These are phyloP conservation scores for barrel medic (Medicago truncatula) DNA, from an alignment of 306 rosid genomes.

Conservation along the genomic window DNA sequence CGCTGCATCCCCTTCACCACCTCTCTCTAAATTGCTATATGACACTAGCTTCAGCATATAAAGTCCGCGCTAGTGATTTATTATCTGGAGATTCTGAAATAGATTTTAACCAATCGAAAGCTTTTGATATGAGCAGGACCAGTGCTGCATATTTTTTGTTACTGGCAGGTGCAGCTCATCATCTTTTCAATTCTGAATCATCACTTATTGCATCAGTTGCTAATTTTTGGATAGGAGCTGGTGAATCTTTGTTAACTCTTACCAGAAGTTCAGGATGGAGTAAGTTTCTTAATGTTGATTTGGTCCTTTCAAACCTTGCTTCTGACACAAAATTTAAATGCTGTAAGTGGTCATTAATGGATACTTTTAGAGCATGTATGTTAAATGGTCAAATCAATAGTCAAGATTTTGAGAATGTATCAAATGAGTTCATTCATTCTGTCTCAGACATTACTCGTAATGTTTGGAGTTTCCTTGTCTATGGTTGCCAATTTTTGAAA, in stretches of 20 bases:
- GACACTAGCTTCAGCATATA: slow-evolving; percentile 74
- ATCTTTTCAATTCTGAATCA: slow-evolving; percentile 69
- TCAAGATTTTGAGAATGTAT: slow-evolving; percentile 50
- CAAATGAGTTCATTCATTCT: slow-evolving; percentile 55
- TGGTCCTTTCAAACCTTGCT: slow-evolving; percentile 38
- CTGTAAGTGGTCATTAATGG: slow-evolving; percentile 55
- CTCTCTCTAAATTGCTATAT: slow-evolving; percentile 72
- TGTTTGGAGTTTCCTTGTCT: slow-evolving; percentile 59
- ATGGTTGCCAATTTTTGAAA: slow-evolving; percentile 52
- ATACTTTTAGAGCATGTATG: slow-evolving; percentile 40
- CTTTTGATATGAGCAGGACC: slow-evolving; percentile 61
- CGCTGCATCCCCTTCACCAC: slow-evolving; percentile 70
- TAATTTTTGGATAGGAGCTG: slow-evolving; percentile 71
- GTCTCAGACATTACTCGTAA: slow-evolving; percentile 42
- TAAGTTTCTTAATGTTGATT: slow-evolving; percentile 35
- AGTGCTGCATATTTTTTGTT: slow-evolving; percentile 72
- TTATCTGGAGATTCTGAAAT: slow-evolving; percentile 39
- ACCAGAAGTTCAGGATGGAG: slow-evolving; percentile 57
- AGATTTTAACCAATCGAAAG: slow-evolving; percentile 36
- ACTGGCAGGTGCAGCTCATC: slow-evolving; percentile 75
- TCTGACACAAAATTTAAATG: slow-evolving; percentile 46
- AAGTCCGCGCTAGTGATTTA: slow-evolving; percentile 55
- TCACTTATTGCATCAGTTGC: slow-evolving; percentile 68
- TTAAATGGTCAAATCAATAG: slow-evolving; percentile 39
- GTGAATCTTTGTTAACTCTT: slow-evolving; percentile 71